phyloP scores from a whole-genome alignment of 2,329 filamentous ascomycete species.

The Lecanosticta acicola region DNA sequence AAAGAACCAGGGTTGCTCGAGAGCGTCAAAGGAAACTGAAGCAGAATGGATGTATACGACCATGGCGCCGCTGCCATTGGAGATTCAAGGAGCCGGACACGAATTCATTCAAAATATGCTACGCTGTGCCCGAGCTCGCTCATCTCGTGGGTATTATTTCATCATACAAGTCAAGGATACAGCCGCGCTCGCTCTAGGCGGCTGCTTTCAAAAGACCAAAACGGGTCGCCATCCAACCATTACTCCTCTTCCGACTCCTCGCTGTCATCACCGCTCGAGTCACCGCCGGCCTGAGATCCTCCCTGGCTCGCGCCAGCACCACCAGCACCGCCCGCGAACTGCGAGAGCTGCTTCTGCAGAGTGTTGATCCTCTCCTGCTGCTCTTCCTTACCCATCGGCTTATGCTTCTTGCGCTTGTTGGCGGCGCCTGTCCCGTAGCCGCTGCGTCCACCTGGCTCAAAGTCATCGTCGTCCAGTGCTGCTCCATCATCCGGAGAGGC shows the following conservation, averaged over 20 bases:
- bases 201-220: no score
- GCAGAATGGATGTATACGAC: no score
- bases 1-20: no score
- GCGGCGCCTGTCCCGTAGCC: constrained; percentile 35
- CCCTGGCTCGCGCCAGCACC: constrained; percentile 22
- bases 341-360: constrained; percentile 54
- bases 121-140: no score
- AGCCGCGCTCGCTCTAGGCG: no score
- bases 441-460: constrained; percentile 35
- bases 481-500: constrained; percentile 33
- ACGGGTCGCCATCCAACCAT: no score
- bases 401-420: constrained; percentile 63
- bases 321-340: constrained; percentile 22
- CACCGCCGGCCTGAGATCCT: constrained; percentile 7
- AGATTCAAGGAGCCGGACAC: no score
- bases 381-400: constrained; percentile 68
- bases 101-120: no score
- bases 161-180: no score
- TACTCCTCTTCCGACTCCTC: constrained; percentile 35
- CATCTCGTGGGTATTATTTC: no score
- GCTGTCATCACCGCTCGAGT: constrained; percentile 29
- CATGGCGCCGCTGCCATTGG: no score
- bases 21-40: no score
- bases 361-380: constrained; percentile 63
- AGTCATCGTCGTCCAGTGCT: constrained; percentile 42